Conservation (phyloP, 2,329 filamentous ascomycete species). For the Neonectria ditissima region DNA sequence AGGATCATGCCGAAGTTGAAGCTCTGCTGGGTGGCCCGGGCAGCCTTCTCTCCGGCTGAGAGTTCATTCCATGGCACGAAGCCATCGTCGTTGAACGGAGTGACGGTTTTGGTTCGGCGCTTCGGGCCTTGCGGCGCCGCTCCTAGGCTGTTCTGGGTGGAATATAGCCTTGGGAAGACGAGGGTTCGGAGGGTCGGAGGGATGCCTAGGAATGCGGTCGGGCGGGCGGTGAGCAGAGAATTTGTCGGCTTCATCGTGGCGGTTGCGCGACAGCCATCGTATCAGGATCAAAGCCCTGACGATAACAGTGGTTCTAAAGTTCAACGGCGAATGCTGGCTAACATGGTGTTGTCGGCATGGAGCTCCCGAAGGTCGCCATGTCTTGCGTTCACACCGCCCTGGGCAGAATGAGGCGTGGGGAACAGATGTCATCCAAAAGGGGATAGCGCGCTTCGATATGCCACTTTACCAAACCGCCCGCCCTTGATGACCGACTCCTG, state of each 20-base stretch:
- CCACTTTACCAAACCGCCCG: constrained; percentile 54
- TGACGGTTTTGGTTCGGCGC: constrained; percentile 77
- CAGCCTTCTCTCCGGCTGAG: constrained; percentile 80
- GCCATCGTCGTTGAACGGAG: constrained; percentile 88
- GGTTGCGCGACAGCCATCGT: constrained; percentile 52
- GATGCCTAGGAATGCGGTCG: constrained; percentile 44
- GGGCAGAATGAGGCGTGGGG: constrained; percentile 52
- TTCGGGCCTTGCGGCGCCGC: constrained; percentile 58
- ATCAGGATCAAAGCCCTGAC: constrained; percentile 35
- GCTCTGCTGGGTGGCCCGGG: constrained; percentile 87
- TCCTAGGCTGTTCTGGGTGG: constrained; percentile 65
- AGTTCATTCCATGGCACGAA: constrained; percentile 84
- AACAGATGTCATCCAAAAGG: constrained; percentile 42
- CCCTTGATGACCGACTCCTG: constrained; percentile 52
- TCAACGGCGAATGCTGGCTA: constrained; percentile 8
- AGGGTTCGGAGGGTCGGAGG: constrained; percentile 51
- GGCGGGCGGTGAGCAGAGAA: constrained; percentile 52
- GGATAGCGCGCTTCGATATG: constrained; percentile 55
- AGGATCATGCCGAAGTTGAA: constrained; percentile 87
- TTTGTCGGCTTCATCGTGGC: constrained; percentile 61
- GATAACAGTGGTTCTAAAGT: constrained; percentile 11
- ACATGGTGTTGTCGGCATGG: constrained; percentile 2
- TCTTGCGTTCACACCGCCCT: constrained; percentile 50
- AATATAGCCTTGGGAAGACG: constrained; percentile 63
- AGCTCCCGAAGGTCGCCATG: constrained; percentile 20